These are phyloP conservation scores for Talaromyces liani DNA, from an alignment of 495 filamentous ascomycete species.

Conservation along the genomic window DNA sequence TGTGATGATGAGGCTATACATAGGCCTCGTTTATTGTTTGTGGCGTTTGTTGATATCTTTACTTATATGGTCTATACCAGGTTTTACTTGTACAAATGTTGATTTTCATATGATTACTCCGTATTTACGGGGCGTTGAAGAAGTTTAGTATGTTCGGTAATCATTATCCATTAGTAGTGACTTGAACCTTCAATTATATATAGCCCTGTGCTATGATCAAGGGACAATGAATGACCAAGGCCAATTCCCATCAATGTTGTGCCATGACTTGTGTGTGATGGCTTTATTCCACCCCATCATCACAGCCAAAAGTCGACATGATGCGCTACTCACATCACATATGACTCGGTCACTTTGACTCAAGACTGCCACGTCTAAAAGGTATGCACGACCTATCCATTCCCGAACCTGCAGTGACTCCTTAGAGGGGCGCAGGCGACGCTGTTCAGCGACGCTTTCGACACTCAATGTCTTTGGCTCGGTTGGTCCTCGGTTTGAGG, in stretches of 20 bases:
- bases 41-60: not conserved
- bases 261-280: conserved; percentile 49
- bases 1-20: not conserved
- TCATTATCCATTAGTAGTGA: not conserved
- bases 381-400: conserved; percentile 61
- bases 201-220: not conserved
- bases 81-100: not conserved
- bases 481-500: conserved; percentile 4
- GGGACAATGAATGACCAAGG: conserved; percentile 32
- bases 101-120: not conserved
- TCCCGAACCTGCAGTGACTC: conserved; percentile 51
- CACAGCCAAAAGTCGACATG: conserved; percentile 62
- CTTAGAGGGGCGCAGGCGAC: conserved; percentile 30
- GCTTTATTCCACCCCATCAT: conserved; percentile 74
- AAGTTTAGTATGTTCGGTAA: not conserved
- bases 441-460: conserved; percentile 4
- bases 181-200: not conserved
- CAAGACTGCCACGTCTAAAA: conserved; percentile 63
- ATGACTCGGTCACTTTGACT: conserved; percentile 50
- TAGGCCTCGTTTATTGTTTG: not conserved
- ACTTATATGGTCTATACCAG: not conserved
- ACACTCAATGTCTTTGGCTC: conserved; percentile 5
- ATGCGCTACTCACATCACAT: conserved; percentile 57
- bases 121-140: not conserved
- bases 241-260: conserved; percentile 64